Base-by-base conservation (phyloP, 805 yeast genomes). In the Spathaspora gorwiae region DNA sequence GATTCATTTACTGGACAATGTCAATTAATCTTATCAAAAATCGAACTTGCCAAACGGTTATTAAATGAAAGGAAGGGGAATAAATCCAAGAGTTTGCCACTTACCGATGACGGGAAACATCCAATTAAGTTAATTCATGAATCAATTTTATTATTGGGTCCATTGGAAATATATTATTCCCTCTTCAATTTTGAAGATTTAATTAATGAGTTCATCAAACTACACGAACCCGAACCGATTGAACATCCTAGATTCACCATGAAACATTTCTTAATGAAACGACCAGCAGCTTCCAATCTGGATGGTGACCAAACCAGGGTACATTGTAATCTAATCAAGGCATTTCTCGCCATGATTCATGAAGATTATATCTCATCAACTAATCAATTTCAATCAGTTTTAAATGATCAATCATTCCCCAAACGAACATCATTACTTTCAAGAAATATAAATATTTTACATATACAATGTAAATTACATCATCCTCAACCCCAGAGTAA, bases 1-100 rank as follows among this genome's bases (percentile, higher is more conserved):
- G 31, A 30, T 9, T 26, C 40, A 19, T 44, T 44, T 26, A 39
- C 40, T 31, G 43, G 47, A 4, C 39, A 38, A 24, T 44, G 38
- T 26, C 15, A 30, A 36, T 10, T 44, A 3, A 34, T 44, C 6
- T 12, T 39, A 9, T 35, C 24, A 8, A 35, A 40, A 14, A 34
- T 44, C 14, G 11, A 34, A n/a, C 13, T 4, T 14, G 8, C 29
- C 26, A 35, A 39, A 27, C 3, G 4, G 6, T 7, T 34, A 7
- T 34, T 44, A 13, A 15, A 26, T 6, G 39, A 36, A 40, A 39
- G 47, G 47, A 30, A 44, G 39, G 15, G 43, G 39, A 7, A 26
- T 8, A 10, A 39, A 33, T 12, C 8, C 15, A 8, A n/a, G 14
- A 5, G 39, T 38, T 24, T 5, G 2, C 5, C 13, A 39, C 27